phyloP scores from a whole-genome alignment of 2,329 filamentous ascomycete species.

The Colletotrichum spaethianum region DNA sequence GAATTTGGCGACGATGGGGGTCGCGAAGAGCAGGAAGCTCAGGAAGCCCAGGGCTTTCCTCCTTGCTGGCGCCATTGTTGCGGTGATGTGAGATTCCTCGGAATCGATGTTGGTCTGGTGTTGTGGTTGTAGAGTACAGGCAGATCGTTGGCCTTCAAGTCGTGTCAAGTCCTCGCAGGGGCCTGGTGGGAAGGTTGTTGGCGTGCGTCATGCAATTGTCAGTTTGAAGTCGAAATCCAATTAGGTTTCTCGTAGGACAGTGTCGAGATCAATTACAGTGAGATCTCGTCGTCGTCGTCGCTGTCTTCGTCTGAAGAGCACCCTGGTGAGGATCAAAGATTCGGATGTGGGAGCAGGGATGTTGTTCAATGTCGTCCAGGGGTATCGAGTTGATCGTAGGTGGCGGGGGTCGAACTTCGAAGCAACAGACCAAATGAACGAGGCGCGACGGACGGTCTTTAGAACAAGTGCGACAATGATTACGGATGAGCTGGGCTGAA shows the following conservation, averaged over 20 bases:
- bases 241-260: background rate
- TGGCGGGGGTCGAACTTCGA: background rate
- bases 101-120: background rate
- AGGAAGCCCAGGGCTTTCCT: constrained; percentile 40
- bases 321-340: background rate
- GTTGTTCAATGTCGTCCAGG: background rate
- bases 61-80: constrained; percentile 26
- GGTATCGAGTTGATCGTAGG: background rate
- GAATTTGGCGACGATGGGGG: constrained; percentile 45
- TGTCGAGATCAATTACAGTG: background rate
- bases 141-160: background rate
- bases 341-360: background rate
- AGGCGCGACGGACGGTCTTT: constrained; percentile 15
- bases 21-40: constrained; percentile 45
- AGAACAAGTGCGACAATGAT: constrained; percentile 3
- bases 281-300: background rate
- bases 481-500: background rate
- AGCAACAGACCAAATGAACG: background rate
- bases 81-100: background rate
- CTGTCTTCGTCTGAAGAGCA: background rate
- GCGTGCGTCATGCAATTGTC: background rate
- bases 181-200: background rate
- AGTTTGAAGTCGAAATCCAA: background rate
- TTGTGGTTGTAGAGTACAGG: background rate
- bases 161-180: background rate